Percentiles rank a stretch among this genome's conserved stretches.
Conservation (phyloP, 305 asterid species). For the Fraxinus platypoda region DNA sequence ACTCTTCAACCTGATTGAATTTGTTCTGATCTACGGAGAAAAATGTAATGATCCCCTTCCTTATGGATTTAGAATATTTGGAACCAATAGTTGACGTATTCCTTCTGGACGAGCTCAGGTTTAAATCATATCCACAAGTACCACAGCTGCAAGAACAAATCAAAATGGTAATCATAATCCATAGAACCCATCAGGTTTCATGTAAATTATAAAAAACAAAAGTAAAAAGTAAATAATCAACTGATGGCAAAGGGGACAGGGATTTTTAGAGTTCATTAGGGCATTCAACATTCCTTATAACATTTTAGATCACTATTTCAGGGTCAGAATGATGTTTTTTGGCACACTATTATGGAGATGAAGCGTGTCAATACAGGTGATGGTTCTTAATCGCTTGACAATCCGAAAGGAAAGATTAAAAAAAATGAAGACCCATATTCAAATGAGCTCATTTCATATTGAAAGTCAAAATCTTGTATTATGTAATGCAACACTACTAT, state of each 20-base stretch:
- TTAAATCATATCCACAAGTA: conserved; percentile 36
- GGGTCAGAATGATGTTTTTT: background rate
- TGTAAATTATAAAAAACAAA: background rate
- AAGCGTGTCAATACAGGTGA: background rate
- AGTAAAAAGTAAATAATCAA: background rate
- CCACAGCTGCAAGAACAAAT: conserved; percentile 37
- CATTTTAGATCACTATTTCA: background rate
- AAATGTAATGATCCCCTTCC: conserved; percentile 40
- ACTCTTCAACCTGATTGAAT: conserved; percentile 33
- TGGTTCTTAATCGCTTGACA: background rate
- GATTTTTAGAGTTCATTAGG: background rate
- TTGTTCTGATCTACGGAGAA: conserved; percentile 36
- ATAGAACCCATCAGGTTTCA: background rate
- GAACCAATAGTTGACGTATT: conserved; percentile 38
- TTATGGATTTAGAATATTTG: conserved; percentile 35
- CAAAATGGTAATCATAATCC: background rate
- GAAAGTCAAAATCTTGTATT: background rate
- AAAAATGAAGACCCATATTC: background rate
- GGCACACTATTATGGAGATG: background rate
- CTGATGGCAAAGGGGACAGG: background rate
- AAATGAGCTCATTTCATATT: background rate
- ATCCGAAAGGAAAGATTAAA: background rate
- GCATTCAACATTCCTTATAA: background rate
- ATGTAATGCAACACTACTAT: background rate
- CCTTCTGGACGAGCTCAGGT: conserved; percentile 38